Evolutionary conservation across 495 filamentous ascomycete genomes (phyloP), one percentile per base, ranked within the genome.

Genomic region (Bacidia gigantensis): DNA sequence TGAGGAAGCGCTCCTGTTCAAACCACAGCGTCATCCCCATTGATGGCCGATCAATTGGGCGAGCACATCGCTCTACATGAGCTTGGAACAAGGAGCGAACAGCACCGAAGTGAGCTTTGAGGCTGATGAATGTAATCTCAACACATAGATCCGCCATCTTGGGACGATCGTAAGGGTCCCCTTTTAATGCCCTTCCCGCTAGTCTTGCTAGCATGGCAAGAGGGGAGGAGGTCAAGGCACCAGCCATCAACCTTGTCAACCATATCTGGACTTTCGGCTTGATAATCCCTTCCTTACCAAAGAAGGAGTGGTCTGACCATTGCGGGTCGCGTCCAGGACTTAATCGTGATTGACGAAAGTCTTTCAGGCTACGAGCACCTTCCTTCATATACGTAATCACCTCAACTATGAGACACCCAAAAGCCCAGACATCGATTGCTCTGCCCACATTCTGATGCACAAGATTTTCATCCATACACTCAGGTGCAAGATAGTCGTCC

Each of bases 391-490:
- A 53, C 3, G 43, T 35, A 1, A 39, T 3, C 2, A 53, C 26
- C 21, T 53, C 43, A 26, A 18, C 11, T 5, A 96, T 83, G 55
- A 97, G 96, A 66, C 90, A 97, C n/a, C 90, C 90, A 71, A 96
- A 95, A 1, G 90, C 90, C 90, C 90, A 97, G 38, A 97, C 65
- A 62, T 97, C 90, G 60, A 87, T 94, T n/a, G 90, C 25, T 26
- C 46, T 26, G 2, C 46, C 11, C 7, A 50, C 24, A 0, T 17
- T 1, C 2, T 20, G 2, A 14, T 2, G 11, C 0, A n/a, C 22
- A 7, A 26, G 32, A 0, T 50, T 14, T 1, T 25, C 23, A 22
- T 55, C 46, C 35, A 41, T 26, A 21, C 46, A 55, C 42, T 55
- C 52, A n/a, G 52, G 52, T 0, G 52, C 52, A 3, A 55, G 18